phyloP scores from a whole-genome alignment of 495 filamentous ascomycete genomes.

The Annulohypoxylon maeteangense region DNA sequence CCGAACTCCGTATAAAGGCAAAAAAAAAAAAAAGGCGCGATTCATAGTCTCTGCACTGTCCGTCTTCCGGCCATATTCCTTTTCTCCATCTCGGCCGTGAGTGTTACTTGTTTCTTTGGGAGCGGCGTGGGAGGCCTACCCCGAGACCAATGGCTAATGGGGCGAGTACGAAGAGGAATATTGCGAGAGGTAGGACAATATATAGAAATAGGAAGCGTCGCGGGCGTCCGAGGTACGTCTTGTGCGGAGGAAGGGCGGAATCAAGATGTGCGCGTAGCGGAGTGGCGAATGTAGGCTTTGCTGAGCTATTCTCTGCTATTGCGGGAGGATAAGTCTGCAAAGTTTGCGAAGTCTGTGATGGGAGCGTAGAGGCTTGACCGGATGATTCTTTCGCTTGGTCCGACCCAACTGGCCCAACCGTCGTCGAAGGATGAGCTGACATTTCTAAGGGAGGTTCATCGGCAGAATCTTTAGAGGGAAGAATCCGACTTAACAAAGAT shows the following conservation, averaged over 20 bases:
- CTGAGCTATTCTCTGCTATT: neutral
- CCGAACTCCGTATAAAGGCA: conserved; percentile 29
- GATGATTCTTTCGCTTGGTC: conserved; percentile 21
- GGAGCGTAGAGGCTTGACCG: conserved; percentile 26
- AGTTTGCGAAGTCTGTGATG: conserved; percentile 12
- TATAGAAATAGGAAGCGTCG: conserved; percentile 53
- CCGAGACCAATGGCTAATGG: conserved; percentile 50
- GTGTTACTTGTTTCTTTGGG: conserved; percentile 59
- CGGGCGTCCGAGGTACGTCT: conserved; percentile 54
- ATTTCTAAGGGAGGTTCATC: conserved; percentile 12
- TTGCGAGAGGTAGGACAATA: conserved; percentile 33
- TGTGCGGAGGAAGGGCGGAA: conserved; percentile 51
- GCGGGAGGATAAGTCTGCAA: too few species aligned
- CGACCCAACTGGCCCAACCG: conserved; percentile 6
- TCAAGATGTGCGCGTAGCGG: conserved; percentile 46
- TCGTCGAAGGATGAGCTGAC: conserved; percentile 19
- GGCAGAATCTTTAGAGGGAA: conserved; percentile 2
- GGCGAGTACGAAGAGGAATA: conserved; percentile 45
- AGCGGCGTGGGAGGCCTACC: conserved; percentile 57
- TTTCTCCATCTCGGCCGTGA: conserved; percentile 68
- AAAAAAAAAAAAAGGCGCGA: conserved; percentile 11
- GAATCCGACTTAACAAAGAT: conserved; percentile 33
- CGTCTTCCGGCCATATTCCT: neutral
- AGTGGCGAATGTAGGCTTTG: conserved; percentile 13
- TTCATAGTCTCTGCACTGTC: conserved; percentile 67